Conservation (phyloP, 768 basidiomycete genomes). For the Inosperma sp. region DNA sequence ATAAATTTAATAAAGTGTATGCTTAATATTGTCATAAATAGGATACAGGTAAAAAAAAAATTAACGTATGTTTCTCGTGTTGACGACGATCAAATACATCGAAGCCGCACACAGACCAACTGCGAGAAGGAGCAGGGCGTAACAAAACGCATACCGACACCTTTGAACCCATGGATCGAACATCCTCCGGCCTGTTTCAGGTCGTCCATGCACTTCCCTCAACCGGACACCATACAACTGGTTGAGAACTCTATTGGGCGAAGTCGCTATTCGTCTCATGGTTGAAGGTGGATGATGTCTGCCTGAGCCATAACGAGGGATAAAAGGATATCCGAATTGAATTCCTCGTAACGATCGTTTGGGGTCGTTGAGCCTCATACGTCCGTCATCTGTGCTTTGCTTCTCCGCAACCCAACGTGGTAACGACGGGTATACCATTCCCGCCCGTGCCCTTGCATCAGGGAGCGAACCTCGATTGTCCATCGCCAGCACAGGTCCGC, state of each 20-base stretch:
- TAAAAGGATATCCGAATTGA: constrained; percentile 56
- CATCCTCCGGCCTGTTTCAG: constrained; percentile 44
- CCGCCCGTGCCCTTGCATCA: constrained; percentile 20
- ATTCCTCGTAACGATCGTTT: constrained; percentile 43
- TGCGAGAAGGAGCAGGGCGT: constrained; percentile 41
- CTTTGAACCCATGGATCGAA: constrained; percentile 59
- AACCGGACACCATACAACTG: constrained; percentile 42
- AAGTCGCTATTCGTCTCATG: constrained; percentile 23
- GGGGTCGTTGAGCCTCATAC: constrained; percentile 41
- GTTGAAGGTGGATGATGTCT: constrained; percentile 4
- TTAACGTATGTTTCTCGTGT: constrained; percentile 24
- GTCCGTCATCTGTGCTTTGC: constrained; percentile 39
- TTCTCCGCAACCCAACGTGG: constrained; percentile 43
- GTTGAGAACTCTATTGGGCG: constrained; percentile 44
- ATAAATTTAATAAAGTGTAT: too few species aligned
- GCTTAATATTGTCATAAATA: neutral
- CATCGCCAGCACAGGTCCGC: too few species aligned
- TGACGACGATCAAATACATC: constrained; percentile 40
- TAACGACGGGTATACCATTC: constrained; percentile 31
- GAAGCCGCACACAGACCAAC: constrained; percentile 37
- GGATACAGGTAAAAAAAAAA: neutral
- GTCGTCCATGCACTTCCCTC: constrained; percentile 39
- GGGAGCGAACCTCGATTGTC: too few species aligned
- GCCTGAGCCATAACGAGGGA: constrained; percentile 37
- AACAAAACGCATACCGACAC: constrained; percentile 53